Conservation (phyloP, 768 basidiomycete species). For the Tubosaeta brunneosetosa region DNA sequence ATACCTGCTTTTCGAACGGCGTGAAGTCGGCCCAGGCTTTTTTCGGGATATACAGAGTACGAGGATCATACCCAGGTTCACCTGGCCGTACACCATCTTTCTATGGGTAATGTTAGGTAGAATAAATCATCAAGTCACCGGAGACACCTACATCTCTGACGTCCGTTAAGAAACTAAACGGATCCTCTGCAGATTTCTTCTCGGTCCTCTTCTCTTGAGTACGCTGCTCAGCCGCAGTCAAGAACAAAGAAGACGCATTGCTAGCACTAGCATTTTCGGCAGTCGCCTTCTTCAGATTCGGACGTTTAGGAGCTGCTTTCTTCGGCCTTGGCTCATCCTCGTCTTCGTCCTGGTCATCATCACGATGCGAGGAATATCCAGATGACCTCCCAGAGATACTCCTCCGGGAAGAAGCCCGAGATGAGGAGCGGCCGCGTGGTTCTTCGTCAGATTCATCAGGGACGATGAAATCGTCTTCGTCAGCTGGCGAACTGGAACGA, state of each 20-base stretch:
- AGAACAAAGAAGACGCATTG: constrained; percentile 43
- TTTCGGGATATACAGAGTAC: constrained; percentile 78
- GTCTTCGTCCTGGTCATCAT: constrained; percentile 34
- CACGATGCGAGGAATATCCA: constrained; percentile 31
- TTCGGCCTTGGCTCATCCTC: constrained; percentile 34
- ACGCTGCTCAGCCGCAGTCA: constrained; percentile 80
- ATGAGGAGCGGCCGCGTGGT: constrained; percentile 42
- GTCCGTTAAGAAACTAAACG: constrained; percentile 71
- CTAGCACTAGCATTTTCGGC: constrained; percentile 26
- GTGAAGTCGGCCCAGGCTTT: constrained; percentile 80
- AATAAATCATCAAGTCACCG: background rate
- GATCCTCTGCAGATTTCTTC: constrained; percentile 74
- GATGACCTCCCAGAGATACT: constrained; percentile 32
- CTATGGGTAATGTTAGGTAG: constrained; percentile 34
- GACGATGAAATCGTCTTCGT: constrained; percentile 71
- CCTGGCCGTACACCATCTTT: constrained; percentile 76
- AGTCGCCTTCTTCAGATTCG: constrained; percentile 28
- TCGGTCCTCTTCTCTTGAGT: constrained; percentile 73
- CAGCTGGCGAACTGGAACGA: constrained; percentile 39
- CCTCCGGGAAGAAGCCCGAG: constrained; percentile 46
- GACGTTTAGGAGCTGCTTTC: constrained; percentile 34
- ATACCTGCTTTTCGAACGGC: constrained; percentile 89
- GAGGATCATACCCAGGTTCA: constrained; percentile 85
- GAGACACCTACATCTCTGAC: constrained; percentile 56
- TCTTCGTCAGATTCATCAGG: constrained; percentile 63